phyloP scores from a whole-genome alignment of 805 yeast species.

The Sugiyamaella mastotermitis region DNA sequence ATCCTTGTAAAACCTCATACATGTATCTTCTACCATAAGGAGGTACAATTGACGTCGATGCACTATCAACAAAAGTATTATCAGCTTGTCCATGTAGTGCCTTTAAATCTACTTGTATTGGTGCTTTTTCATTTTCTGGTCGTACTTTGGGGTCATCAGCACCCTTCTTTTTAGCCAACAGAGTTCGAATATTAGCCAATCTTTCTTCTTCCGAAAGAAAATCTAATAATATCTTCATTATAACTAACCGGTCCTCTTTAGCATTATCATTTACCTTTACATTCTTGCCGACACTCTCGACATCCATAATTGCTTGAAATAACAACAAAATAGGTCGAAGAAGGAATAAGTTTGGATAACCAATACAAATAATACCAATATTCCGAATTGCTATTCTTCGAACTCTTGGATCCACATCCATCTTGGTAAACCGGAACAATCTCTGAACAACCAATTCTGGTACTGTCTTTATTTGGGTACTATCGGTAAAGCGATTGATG shows the following conservation, averaged over 20 bases:
- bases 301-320: constrained; percentile 47
- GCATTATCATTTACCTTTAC: not conserved
- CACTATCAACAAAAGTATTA: constrained; percentile 54
- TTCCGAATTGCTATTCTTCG: constrained; percentile 51
- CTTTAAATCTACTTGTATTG: constrained; percentile 39
- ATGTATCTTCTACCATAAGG: constrained; percentile 47
- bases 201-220: constrained; percentile 45
- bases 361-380: constrained; percentile 51
- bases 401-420: constrained; percentile 29
- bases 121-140: not conserved
- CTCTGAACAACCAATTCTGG: constrained; percentile 24
- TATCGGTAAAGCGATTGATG: constrained; percentile 47
- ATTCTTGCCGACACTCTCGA: constrained; percentile 13
- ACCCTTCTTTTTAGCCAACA: constrained; percentile 41
- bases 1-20: constrained; percentile 41
- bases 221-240: constrained; percentile 51
- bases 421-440: constrained; percentile 53
- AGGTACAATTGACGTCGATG: constrained; percentile 67
- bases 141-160: constrained; percentile 28
- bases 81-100: constrained; percentile 51
- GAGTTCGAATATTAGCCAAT: constrained; percentile 17
- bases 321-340: constrained; percentile 47
- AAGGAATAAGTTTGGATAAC: constrained; percentile 62
- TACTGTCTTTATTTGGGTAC: constrained; percentile 22
- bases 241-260: constrained; percentile 25